Percentiles rank a stretch among this genome's conserved stretches.
Conservation (phyloP, 23 red algal species). For the Gracilaria vermiculophylla region DNA sequence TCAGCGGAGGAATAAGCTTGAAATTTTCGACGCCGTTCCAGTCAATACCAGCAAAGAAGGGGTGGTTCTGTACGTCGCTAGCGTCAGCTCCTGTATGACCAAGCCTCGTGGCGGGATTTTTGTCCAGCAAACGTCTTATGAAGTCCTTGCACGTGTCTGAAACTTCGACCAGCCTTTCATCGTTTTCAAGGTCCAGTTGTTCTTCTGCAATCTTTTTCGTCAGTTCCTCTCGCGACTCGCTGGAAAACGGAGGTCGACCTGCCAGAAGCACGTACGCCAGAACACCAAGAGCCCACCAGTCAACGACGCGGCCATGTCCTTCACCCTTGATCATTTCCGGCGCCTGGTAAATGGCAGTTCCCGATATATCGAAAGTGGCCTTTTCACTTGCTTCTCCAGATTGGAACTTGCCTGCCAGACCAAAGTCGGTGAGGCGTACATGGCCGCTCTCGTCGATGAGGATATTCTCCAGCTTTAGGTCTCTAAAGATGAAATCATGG, state of each 20-base stretch:
- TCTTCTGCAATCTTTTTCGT: slow-evolving; percentile 64
- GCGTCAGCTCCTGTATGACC: slow-evolving; percentile 67
- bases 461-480: slow-evolving; percentile 99
- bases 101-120: slow-evolving; percentile 70
- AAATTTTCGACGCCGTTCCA: slow-evolving; percentile 52
- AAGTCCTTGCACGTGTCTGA: slow-evolving; percentile 66
- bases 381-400: slow-evolving; percentile 54
- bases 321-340: slow-evolving; percentile 93
- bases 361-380: slow-evolving; percentile 72
- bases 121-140: slow-evolving; percentile 78
- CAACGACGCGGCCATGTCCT: slow-evolving; percentile 93
- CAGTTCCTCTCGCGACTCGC: slow-evolving; percentile 72
- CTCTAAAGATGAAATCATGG: slow-evolving; percentile 85
- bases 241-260: slow-evolving; percentile 86
- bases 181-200: slow-evolving; percentile 59
- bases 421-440: slow-evolving; percentile 97
- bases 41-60: slow-evolving; percentile 87
- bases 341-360: slow-evolving; percentile 95
- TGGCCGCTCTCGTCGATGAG: slow-evolving; percentile 92
- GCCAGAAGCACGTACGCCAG: slow-evolving; percentile 88
- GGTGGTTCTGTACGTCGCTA: slow-evolving; percentile 76
- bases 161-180: slow-evolving; percentile 21
- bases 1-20: slow-evolving; percentile 65
- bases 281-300: slow-evolving; percentile 97
- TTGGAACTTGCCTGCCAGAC: slow-evolving; percentile 79